These are phyloP conservation scores for Grigorovia transvaalensis DNA, from an alignment of 805 yeast species.

Conservation along the genomic window DNA sequence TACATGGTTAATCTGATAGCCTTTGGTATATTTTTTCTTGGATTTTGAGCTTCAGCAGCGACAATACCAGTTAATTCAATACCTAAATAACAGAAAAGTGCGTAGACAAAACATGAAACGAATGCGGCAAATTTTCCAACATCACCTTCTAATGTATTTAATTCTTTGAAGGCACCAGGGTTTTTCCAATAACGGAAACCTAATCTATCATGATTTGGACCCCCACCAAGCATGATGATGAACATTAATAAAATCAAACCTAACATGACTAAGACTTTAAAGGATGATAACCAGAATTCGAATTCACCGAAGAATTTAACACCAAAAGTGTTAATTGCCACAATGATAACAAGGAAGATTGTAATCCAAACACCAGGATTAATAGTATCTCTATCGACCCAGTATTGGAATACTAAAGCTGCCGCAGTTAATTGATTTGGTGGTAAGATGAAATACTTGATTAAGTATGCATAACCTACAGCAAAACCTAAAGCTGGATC, in stretches of 20 bases:
- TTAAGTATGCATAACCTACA: conserved; percentile 36
- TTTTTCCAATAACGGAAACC: conserved; percentile 64
- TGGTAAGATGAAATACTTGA: conserved; percentile 38
- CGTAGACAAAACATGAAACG: conserved; percentile 50
- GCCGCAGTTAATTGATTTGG: conserved; percentile 39
- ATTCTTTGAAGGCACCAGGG: conserved; percentile 53
- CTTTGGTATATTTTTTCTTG: conserved; percentile 57
- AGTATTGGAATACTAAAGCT: conserved; percentile 37
- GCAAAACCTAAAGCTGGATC: conserved; percentile 40
- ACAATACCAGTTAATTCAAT: conserved; percentile 63
- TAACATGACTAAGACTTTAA: conserved; percentile 54
- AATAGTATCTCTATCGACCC: conserved; percentile 33
- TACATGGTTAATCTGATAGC: conserved; percentile 62
- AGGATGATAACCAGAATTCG: conserved; percentile 40
- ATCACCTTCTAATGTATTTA: conserved; percentile 34
- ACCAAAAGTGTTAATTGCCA: conserved; percentile 29
- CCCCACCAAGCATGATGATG: conserved; percentile 67
- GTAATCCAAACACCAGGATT: conserved; percentile 39
- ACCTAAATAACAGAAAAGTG: conserved; percentile 63
- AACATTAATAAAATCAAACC: conserved; percentile 58
- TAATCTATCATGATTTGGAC: conserved; percentile 59
- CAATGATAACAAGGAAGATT: conserved; percentile 31
- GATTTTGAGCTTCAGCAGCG: conserved; percentile 63
- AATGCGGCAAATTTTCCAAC: conserved; percentile 53
- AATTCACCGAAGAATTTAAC: conserved; percentile 39